Evolutionary conservation across 2,329 filamentous ascomycete genomes (phyloP).

Genomic region (Cladosporium velox): DNA sequence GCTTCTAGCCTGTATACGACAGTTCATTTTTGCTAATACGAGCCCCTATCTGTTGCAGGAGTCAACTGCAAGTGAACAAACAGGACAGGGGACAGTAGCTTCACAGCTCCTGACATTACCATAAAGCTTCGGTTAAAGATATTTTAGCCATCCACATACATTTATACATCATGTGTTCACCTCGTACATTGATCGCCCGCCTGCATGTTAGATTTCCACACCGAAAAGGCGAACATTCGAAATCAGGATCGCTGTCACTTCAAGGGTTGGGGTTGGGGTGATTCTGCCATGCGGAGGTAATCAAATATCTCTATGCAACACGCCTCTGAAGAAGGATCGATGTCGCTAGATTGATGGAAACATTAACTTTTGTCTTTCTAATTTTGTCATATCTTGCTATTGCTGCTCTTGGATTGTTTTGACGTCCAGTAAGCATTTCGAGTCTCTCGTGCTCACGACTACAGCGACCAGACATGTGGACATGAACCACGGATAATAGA

Average conservation of each 20-base stretch:
- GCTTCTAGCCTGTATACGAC: neutral
- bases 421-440: neutral
- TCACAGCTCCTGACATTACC: neutral
- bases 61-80: neutral
- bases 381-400: neutral
- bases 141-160: neutral
- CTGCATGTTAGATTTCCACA: too few relatives aligned
- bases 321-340: neutral
- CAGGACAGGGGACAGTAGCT: neutral
- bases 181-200: neutral
- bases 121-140: neutral
- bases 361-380: neutral
- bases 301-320: neutral
- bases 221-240: too few relatives aligned
- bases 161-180: neutral
- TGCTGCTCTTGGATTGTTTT: neutral
- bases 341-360: neutral
- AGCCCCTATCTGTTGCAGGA: neutral
- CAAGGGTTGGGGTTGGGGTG: neutral
- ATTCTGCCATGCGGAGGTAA: too few relatives aligned
- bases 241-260: neutral
- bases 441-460: neutral
- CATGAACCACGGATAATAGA: neutral
- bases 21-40: neutral
- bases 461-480: neutral